Evolutionary conservation across 1,284 basidiomycete species (phyloP).

Genomic region (Pseudozyma sp.): DNA sequence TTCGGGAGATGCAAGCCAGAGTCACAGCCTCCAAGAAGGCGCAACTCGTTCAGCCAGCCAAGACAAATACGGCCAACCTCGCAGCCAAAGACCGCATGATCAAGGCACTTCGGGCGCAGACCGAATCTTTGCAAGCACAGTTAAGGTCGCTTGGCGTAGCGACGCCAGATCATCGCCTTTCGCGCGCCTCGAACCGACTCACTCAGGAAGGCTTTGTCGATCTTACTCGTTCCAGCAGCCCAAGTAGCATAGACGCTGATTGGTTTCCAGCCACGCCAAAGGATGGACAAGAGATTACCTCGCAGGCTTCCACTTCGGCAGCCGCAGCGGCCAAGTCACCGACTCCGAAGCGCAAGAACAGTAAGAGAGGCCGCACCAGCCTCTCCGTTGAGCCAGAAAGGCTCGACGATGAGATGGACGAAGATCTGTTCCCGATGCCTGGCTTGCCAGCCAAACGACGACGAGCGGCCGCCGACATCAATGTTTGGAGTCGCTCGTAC

Average conservation of each 20-base stretch:
- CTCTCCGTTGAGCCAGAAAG: slow-evolving; percentile 34
- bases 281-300: slow-evolving; percentile 3
- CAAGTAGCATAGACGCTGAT: background rate
- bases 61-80: background rate
- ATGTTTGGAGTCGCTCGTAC: no score
- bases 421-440: slow-evolving; percentile 47
- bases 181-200: background rate
- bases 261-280: slow-evolving; percentile 8
- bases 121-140: slow-evolving; percentile 21
- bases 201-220: background rate
- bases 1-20: slow-evolving; percentile 15
- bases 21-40: background rate
- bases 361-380: slow-evolving; percentile 6
- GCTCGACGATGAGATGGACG: slow-evolving; percentile 47
- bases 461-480: background rate
- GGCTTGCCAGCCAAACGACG: slow-evolving; percentile 7
- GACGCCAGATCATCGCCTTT: slow-evolving; percentile 12
- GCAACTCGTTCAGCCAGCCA: background rate
- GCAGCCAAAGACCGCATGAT: slow-evolving; percentile 14
- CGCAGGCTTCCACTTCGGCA: slow-evolving; percentile 9
- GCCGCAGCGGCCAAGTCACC: slow-evolving; percentile 8
- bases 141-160: slow-evolving; percentile 3
- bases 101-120: slow-evolving; percentile 22
- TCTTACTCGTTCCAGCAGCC: slow-evolving; percentile 24
- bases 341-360: slow-evolving; percentile 12